phyloP scores from a whole-genome alignment of 1,139 yeast genomes.

The Saccharomyces hybrid region DNA sequence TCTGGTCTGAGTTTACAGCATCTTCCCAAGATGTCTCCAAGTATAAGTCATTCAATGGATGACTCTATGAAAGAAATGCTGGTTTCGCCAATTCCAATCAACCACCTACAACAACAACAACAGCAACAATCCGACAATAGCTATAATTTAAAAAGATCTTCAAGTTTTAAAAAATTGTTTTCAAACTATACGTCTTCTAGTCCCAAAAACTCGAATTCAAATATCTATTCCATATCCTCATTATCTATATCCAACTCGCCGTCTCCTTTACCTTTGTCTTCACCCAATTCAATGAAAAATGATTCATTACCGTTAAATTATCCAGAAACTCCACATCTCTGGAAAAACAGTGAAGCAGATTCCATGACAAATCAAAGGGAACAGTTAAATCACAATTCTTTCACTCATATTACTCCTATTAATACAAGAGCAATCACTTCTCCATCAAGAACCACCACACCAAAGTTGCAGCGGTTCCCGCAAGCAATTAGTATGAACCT shows the following conservation, averaged over 20 bases:
- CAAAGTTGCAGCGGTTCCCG: not conserved
- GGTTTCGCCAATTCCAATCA: conserved; percentile 9
- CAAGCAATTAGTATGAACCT: not conserved
- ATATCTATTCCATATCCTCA: conserved; percentile 1
- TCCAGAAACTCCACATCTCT: conserved; percentile 17
- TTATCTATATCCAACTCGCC: conserved; percentile 1
- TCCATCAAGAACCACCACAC: conserved; percentile 1
- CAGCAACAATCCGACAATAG: conserved; percentile 11
- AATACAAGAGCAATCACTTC: conserved; percentile 4
- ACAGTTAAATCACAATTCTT: not conserved
- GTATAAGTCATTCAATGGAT: conserved; percentile 15
- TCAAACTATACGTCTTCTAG: not conserved
- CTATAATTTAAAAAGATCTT: conserved; percentile 11
- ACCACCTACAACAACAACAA: conserved; percentile 10
- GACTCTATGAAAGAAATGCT: conserved; percentile 20
- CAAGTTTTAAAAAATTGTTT: conserved; percentile 19
- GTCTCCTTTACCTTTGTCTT: conserved; percentile 1
- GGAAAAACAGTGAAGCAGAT: conserved; percentile 1
- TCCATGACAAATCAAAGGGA: not conserved
- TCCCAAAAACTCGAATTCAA: not conserved
- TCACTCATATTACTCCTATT: conserved; percentile 6
- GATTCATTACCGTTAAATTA: conserved; percentile 5
- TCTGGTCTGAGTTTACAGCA: conserved; percentile 18
- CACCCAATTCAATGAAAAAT: not conserved
- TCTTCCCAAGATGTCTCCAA: conserved; percentile 18